Percentiles rank a stretch among this genome's conserved stretches.
phyloP scores from a whole-genome alignment of 148 eudicot species.

The Fagopyrum homotropicum region DNA sequence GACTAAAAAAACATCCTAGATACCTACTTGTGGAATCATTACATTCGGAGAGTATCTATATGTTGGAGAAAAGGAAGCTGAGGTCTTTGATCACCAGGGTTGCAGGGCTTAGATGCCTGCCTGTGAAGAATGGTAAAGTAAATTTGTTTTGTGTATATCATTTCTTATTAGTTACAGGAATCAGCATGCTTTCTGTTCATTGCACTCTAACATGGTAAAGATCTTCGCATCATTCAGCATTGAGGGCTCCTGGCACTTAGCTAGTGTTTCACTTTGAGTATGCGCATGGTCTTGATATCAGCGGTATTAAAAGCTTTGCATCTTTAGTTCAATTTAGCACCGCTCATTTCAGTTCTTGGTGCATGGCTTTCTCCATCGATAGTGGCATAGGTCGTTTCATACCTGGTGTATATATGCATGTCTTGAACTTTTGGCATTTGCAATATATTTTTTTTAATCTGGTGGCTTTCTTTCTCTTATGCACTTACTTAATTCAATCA shows the following conservation, averaged over 20 bases:
- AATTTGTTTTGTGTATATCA: background rate
- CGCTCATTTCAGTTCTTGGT: background rate
- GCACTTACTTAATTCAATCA: constrained; percentile 14
- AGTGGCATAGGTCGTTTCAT: background rate
- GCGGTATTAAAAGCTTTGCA: background rate
- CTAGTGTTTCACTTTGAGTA: background rate
- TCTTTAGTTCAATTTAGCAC: background rate
- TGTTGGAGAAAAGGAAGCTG: background rate
- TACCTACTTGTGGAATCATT: background rate
- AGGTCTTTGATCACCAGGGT: background rate
- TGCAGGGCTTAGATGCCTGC: background rate
- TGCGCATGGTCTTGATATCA: background rate
- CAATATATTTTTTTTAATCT: background rate
- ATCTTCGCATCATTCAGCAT: background rate
- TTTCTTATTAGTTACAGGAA: background rate
- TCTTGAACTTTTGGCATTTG: background rate
- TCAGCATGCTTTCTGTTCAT: background rate
- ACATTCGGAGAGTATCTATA: background rate
- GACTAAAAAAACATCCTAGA: background rate
- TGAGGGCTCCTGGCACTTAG: background rate
- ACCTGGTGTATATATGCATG: background rate
- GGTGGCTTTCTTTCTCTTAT: background rate
- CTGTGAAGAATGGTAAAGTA: background rate
- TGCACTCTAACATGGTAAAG: background rate
- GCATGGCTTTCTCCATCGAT: background rate